Percentiles rank a stretch among this genome's conserved stretches.
Evolutionary conservation across 1,139 yeast species (phyloP).

Genomic region (Yamadazyma sp.): DNA sequence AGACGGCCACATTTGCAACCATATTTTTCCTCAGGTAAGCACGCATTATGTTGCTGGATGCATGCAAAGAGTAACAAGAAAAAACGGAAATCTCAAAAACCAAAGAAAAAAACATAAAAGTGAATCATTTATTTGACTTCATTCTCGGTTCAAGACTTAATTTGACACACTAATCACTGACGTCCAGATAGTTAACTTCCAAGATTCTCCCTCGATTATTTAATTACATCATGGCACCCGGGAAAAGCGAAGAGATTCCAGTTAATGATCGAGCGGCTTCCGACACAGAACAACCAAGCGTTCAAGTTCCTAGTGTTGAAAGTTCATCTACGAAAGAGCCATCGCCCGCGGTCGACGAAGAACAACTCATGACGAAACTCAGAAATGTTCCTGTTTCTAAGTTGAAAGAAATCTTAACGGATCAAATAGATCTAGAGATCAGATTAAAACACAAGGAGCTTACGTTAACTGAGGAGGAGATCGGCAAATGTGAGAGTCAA

Average conservation of each 20-base stretch:
- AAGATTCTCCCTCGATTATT: slow-evolving; percentile 8
- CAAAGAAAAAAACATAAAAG: background rate
- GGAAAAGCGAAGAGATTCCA: background rate
- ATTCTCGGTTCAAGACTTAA: no score
- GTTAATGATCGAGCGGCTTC: slow-evolving; percentile 9
- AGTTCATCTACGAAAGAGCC: background rate
- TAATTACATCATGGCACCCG: slow-evolving; percentile 7
- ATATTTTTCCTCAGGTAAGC: no score
- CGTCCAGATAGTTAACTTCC: background rate
- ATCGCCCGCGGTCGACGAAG: slow-evolving; percentile 4
- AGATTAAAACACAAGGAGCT: slow-evolving; percentile 69
- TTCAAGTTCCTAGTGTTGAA: background rate
- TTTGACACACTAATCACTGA: no score
- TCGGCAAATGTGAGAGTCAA: slow-evolving; percentile 64
- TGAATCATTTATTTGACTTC: no score
- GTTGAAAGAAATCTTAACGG: slow-evolving; percentile 40
- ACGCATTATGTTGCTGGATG: no score
- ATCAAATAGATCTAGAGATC: slow-evolving; percentile 68
- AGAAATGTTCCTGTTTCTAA: slow-evolving; percentile 37
- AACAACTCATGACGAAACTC: slow-evolving; percentile 19
- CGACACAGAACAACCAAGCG: background rate
- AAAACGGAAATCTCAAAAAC: background rate
- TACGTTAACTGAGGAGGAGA: slow-evolving; percentile 57
- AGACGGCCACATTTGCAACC: no score
- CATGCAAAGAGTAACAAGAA: no score